Conservation (phyloP, 1,284 basidiomycete species). For the Xanthoconium separans region DNA sequence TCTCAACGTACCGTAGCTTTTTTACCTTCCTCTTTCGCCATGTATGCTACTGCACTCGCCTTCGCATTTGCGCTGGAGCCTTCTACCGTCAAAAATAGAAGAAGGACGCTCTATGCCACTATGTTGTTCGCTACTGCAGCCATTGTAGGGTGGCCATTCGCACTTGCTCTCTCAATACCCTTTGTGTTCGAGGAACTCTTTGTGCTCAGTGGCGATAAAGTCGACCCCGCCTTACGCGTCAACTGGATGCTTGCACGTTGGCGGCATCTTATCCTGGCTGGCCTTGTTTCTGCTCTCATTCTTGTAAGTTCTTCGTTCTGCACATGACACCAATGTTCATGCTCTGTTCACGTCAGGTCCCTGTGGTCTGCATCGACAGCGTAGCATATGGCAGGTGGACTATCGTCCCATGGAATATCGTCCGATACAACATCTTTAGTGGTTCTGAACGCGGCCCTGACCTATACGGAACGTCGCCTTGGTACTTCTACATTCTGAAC, state of each 20-base stretch:
- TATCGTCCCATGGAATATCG: slow-evolving; percentile 90
- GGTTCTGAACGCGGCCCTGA: slow-evolving; percentile 79
- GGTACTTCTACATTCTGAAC: slow-evolving; percentile 82
- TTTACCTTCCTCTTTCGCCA: slow-evolving; percentile 92
- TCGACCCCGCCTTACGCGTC: slow-evolving; percentile 47
- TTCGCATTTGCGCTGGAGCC: slow-evolving; percentile 77
- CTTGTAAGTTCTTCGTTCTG: slow-evolving; percentile 54
- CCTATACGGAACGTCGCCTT: slow-evolving; percentile 91
- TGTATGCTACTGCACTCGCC: slow-evolving; percentile 88
- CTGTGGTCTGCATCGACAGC: slow-evolving; percentile 80
- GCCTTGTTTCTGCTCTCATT: slow-evolving; percentile 57
- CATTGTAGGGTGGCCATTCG: slow-evolving; percentile 96
- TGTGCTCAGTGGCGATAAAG: slow-evolving; percentile 69
- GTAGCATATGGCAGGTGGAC: slow-evolving; percentile 81
- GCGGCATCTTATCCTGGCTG: slow-evolving; percentile 59
- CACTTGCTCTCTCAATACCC: slow-evolving; percentile 81
- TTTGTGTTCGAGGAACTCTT: slow-evolving; percentile 92
- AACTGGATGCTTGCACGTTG: slow-evolving; percentile 65
- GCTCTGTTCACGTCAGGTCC: slow-evolving; percentile 54
- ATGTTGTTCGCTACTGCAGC: slow-evolving; percentile 79
- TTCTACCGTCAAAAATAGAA: slow-evolving; percentile 52
- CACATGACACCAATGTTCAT: slow-evolving; percentile 2
- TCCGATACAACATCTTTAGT: slow-evolving; percentile 91
- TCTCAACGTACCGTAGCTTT: slow-evolving; percentile 57
- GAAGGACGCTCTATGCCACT: slow-evolving; percentile 64